Evolutionary conservation across 2,329 filamentous ascomycete genomes (phyloP), one percentile per base, ranked within the genome.

Genomic region (Colletotrichum lentis): DNA sequence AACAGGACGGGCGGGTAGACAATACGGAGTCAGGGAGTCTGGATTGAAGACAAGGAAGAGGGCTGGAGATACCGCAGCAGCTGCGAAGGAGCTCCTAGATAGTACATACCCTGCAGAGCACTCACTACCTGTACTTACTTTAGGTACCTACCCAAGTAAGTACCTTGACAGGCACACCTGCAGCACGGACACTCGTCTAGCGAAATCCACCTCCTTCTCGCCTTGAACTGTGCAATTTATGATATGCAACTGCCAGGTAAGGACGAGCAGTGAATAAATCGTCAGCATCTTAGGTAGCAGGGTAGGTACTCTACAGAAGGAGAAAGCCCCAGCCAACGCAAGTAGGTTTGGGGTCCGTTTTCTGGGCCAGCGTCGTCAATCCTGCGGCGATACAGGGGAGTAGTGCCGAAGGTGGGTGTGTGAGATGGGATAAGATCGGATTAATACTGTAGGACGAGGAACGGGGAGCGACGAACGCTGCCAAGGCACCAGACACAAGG

Each of bases 21-120:
- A 5, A 6, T 24, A 18, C 47, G 7, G 22, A 31, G 22, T 16
- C 27, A 6, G 27, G 27, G n/a, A n/a, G n/a, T n/a, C n/a, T n/a
- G n/a, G 27, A 31, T 31, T 31, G n/a, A 31, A 50, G 47, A 22
- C 44, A 59, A 50, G 56, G 31, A 50, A n/a, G 49, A 20, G 16
- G n/a, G 31, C n/a, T 20, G 50, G 27, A 53, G 27, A 16, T 52
- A n/a, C 47, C 47, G 50, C 27, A 53, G 35, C 18, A 22, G n/a
- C 50, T 53, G 27, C 49, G n/a, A 52, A 37, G 49, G n/a, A 52
- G 49, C 27, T 37, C 31, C 31, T 16, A 58, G 56, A 59, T 59
- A 59, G 31, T n/a, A 41, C 39, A 16, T 41, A 31, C 7, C 5
- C 27, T 31, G 7, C 27, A 31, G 8, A 31, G 27, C 27, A 31